These are phyloP conservation scores for Hyphopichia homilentoma DNA, from an alignment of 805 yeast genomes.

Conservation along the genomic window DNA sequence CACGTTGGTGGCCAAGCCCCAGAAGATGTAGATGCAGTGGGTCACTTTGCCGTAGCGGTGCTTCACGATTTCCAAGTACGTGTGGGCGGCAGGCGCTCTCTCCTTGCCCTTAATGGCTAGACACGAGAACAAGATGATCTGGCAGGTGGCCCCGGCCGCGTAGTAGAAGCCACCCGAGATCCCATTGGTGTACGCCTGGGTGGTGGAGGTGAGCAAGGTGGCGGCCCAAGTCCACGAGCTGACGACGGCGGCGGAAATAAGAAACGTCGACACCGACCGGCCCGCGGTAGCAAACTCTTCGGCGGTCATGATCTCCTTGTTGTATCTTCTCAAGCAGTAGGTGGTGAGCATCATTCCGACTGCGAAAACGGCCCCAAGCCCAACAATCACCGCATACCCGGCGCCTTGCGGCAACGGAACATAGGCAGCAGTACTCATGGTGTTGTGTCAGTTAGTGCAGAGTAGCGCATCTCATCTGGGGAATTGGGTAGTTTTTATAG, in stretches of 20 bases:
- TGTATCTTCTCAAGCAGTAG: conserved; percentile 67
- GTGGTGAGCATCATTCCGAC: conserved; percentile 78
- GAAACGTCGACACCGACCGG: conserved; percentile 77
- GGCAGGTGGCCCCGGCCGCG: conserved; percentile 90
- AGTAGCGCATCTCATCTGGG: too few species aligned
- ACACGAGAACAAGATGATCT: conserved; percentile 80
- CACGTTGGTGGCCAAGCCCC: conserved; percentile 84
- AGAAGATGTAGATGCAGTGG: conserved; percentile 67
- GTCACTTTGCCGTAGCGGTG: conserved; percentile 77
- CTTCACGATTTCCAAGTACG: conserved; percentile 80
- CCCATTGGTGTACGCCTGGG: conserved; percentile 76
- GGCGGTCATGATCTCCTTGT: conserved; percentile 82
- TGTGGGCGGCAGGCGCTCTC: conserved; percentile 88
- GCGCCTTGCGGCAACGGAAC: conserved; percentile 64
- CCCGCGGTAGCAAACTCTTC: conserved; percentile 96
- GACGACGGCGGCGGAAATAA: conserved; percentile 87
- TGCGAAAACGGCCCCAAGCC: conserved; percentile 79
- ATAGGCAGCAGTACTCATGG: conserved; percentile 2
- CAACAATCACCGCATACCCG: conserved; percentile 85
- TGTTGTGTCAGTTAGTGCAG: too few species aligned
- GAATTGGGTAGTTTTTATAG: too few species aligned
- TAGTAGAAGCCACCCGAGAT: conserved; percentile 78
- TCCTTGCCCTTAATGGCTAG: conserved; percentile 86
- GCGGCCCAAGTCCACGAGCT: conserved; percentile 81
- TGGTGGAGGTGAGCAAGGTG: conserved; percentile 44